Evolutionary conservation across 2,329 filamentous ascomycete species (phyloP), one percentile per base, ranked within the genome.

Genomic region (Graphilbum fragrans): DNA sequence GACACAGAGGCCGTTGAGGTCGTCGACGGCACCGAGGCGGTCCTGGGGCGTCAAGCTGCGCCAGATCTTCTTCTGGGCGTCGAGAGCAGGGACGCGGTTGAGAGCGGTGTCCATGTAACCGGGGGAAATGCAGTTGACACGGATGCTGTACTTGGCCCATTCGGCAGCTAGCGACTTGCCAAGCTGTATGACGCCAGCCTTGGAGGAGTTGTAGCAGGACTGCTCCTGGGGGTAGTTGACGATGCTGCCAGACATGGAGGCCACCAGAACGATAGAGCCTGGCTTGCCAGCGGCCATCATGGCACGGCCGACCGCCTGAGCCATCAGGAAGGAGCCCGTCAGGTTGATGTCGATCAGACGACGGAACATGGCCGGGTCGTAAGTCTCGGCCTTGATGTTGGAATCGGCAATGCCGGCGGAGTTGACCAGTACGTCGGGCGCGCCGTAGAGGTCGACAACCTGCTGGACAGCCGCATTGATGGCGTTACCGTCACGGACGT

Each of bases 171-270:
- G 74, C 4, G 82, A 86, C 67, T 84, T 86, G 61, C 77, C 81
- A 41, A 88, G 72, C 63, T 85, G 80, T 50, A 86, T 74, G 31
- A 87, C 81, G 52, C 78, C 83, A 16, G 84, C 82, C 72, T 88
- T 88, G 62, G 80, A 85, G 23, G 82, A 82, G 55, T 88, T 88
- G 74, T 90, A 90, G 62, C 80, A 84, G 37, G 70, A 77, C 65
- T 88, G 83, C 65, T 86, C 80, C 64, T 88, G 83, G 7, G 83
- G 84, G 67, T 80, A 87, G 74, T 90, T 90, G 70, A 87, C 84
- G 49, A 90, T 77, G 64, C 77, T 76, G 50, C 83, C 85, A 38
- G 81, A 86, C 83, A 90, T 87, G 54, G 80, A 85, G 25, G 81
- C 82, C 41, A 87, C 76, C 47, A 86, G 74, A 54, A 88, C 70